These are phyloP conservation scores for Mycena haematopus DNA, from an alignment of 768 basidiomycete genomes.

Conservation along the genomic window DNA sequence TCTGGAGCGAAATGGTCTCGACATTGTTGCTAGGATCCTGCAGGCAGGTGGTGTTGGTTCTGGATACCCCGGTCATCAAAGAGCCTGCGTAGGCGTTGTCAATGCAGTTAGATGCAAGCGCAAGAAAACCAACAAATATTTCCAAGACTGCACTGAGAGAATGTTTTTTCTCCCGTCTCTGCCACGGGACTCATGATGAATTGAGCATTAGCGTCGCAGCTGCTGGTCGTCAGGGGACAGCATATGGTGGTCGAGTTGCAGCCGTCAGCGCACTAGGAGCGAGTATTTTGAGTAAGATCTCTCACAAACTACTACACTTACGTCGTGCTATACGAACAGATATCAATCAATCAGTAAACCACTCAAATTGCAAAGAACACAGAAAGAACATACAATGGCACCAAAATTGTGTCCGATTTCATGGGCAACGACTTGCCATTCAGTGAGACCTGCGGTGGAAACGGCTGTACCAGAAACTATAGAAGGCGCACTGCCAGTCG, in stretches of 20 bases:
- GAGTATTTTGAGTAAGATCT: slow-evolving; percentile 5
- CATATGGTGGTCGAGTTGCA: slow-evolving; percentile 66
- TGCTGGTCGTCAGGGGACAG: slow-evolving; percentile 67
- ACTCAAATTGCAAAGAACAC: slow-evolving; percentile 10
- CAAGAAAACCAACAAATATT: slow-evolving; percentile 68
- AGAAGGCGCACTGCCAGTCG: slow-evolving; percentile 52
- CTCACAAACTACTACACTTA: slow-evolving; percentile 35
- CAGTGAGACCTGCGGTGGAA: slow-evolving; percentile 74
- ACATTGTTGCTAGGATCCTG: slow-evolving; percentile 57
- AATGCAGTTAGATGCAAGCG: not conserved
- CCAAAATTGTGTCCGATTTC: slow-evolving; percentile 91
- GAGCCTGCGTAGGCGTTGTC: slow-evolving; percentile 53
- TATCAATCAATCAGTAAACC: slow-evolving; percentile 19
- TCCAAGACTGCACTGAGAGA: slow-evolving; percentile 82
- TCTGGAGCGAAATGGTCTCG: slow-evolving; percentile 64
- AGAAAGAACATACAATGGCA: slow-evolving; percentile 67
- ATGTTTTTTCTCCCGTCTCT: slow-evolving; percentile 63
- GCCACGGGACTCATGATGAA: slow-evolving; percentile 90
- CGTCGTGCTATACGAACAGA: slow-evolving; percentile 59
- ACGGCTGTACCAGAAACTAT: slow-evolving; percentile 84
- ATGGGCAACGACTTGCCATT: slow-evolving; percentile 86
- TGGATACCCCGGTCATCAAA: slow-evolving; percentile 56
- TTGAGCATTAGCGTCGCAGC: slow-evolving; percentile 68
- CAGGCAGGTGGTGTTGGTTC: slow-evolving; percentile 72
- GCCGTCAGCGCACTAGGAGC: slow-evolving; percentile 62